phyloP scores from a whole-genome alignment of 1,284 basidiomycete species.

The Leccinum glutinopallens region DNA sequence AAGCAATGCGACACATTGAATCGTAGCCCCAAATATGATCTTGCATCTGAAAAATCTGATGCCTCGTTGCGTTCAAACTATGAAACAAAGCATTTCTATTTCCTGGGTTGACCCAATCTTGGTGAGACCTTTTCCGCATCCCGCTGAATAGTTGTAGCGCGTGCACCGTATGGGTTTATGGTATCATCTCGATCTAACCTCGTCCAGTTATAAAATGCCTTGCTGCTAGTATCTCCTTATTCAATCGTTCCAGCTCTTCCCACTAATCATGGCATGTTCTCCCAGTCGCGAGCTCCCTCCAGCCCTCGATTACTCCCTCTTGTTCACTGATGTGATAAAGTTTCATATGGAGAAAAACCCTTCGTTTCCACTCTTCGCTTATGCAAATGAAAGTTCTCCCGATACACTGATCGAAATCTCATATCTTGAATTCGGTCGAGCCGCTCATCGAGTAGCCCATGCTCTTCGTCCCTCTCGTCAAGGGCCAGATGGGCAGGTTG shows the following conservation, averaged over 20 bases:
- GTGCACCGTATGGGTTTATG: not conserved
- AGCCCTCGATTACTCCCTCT: conserved; percentile 29
- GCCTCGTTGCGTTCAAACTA: not conserved
- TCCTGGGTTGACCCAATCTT: not conserved
- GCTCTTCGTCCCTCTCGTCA: conserved; percentile 28
- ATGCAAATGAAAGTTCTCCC: conserved; percentile 18
- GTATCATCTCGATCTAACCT: not conserved
- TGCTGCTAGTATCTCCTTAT: not conserved
- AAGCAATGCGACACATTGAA: no score
- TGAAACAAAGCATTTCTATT: not conserved
- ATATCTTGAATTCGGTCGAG: conserved; percentile 36
- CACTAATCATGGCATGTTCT: not conserved
- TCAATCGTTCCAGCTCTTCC: not conserved
- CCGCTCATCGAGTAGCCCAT: conserved; percentile 37
- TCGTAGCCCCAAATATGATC: not conserved
- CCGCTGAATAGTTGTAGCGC: not conserved
- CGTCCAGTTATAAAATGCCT: conserved; percentile 1
- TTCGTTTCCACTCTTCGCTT: conserved; percentile 26
- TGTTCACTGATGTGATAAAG: conserved; percentile 31
- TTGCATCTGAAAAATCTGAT: not conserved
- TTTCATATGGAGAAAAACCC: conserved; percentile 36
- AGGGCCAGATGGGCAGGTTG: conserved; percentile 32
- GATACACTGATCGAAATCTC: conserved; percentile 23
- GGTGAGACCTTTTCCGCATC: not conserved
- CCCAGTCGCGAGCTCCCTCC: conserved; percentile 11